Base-by-base conservation (phyloP, 2,329 filamentous ascomycete species). In the Cordyceps tenuipes region DNA sequence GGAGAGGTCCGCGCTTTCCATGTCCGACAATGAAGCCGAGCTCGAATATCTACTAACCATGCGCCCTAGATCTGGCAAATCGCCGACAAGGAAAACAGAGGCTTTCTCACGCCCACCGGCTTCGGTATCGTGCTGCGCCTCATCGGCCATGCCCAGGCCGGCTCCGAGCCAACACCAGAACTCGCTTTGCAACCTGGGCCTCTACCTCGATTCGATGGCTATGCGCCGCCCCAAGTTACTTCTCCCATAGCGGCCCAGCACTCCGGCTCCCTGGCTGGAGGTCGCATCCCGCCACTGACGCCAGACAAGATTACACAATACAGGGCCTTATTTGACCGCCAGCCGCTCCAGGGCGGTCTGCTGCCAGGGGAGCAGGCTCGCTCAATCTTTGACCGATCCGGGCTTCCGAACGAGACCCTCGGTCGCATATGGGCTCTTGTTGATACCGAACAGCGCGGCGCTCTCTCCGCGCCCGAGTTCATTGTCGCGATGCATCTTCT, bases 401-500 rank as follows among this genome's bases (percentile, higher is more conserved):
- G 89, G 59, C 77, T 99, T 63, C 89, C 93, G 5, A 97, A 95
- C 71, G 91, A 97, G 67, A 82, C 89, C 12, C 80, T 99, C 36
- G 92, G 92, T n/a, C 86, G 89, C 66, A 97, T 99, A 76, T 99
- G 94, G 94, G 91, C 89, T 67, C 81, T 99, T 63, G 89, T 92
- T 23, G 94, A 99, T 71, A 94, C 91, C 0, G 92, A 97, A 73
- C 91, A 96, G 75, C 86, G 92, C 57, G 94, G 94, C 55, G 86
- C 88, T 36, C 80, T 99, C 41, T 89, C 92, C 61, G 81, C 87
- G 67, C 93, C 91, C 15, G 94, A 97, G 68, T 99, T 99, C 71
- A 89, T 96, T 70, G 95, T 99, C 69, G 94, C 94, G 50, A 99
- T 99, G 94, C 94, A 99, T 73, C 79, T 99, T 62, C 81, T 99